phyloP scores from a whole-genome alignment of 1,284 basidiomycete genomes.

The Cutaneotrichosporon daszewskae region DNA sequence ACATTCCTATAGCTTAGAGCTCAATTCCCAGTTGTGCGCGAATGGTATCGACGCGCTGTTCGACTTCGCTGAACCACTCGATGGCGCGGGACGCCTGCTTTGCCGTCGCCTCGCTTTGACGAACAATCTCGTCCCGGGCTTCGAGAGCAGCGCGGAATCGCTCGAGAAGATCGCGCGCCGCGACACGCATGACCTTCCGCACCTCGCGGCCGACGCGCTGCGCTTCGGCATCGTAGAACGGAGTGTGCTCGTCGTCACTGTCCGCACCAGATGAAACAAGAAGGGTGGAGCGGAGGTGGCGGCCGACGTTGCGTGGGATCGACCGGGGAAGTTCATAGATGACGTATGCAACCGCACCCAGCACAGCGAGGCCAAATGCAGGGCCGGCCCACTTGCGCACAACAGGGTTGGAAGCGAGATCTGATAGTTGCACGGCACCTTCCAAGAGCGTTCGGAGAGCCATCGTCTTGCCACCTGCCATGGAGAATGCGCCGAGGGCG shows the following conservation, averaged over 20 bases:
- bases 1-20: constrained; percentile 8
- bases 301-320: constrained; percentile 86
- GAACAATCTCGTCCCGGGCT: constrained; percentile 68
- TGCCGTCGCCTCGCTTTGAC: constrained; percentile 67
- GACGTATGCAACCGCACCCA: constrained; percentile 75
- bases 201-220: constrained; percentile 76
- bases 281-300: constrained; percentile 58
- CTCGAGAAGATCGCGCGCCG: constrained; percentile 86
- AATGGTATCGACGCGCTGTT: constrained; percentile 57
- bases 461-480: constrained; percentile 74
- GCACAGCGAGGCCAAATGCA: constrained; percentile 61
- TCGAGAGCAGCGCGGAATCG: constrained; percentile 77
- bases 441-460: constrained; percentile 74
- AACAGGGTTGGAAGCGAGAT: constrained; percentile 75
- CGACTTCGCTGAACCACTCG: constrained; percentile 63
- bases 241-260: constrained; percentile 36
- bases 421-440: constrained; percentile 63
- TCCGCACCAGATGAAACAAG: constrained; percentile 35
- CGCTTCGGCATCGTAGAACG: constrained; percentile 66
- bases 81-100: constrained; percentile 64
- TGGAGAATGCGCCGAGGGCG: constrained; percentile 77
- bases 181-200: constrained; percentile 85
- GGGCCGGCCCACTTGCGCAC: constrained; percentile 84
- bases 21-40: constrained; percentile 40
- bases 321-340: constrained; percentile 82